Percentiles rank a stretch among this genome's conserved stretches.
These are phyloP conservation scores for Ogataea paradorogensis DNA, from an alignment of 805 yeast species.

Conservation along the genomic window DNA sequence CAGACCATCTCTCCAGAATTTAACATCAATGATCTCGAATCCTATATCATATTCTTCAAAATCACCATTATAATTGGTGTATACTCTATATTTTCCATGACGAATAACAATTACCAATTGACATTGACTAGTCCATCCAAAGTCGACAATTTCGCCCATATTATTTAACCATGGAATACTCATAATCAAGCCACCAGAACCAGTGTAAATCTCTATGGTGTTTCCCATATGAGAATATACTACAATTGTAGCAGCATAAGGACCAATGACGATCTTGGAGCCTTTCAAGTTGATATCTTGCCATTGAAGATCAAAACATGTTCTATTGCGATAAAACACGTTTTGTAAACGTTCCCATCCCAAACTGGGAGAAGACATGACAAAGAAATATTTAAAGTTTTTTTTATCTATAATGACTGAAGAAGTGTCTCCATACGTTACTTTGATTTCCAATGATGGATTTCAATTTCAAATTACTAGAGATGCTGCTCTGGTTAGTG, in stretches of 20 bases:
- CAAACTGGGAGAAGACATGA: conserved; percentile 28
- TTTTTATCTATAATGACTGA: conserved; percentile 25
- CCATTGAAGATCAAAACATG: conserved; percentile 58
- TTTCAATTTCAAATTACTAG: conserved; percentile 57
- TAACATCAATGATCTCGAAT: conserved; percentile 34
- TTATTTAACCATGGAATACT: conserved; percentile 44
- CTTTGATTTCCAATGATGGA: conserved; percentile 72
- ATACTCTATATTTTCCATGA: conserved; percentile 52
- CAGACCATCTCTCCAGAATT: conserved; percentile 43
- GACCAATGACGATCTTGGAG: conserved; percentile 47
- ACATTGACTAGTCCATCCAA: conserved; percentile 53
- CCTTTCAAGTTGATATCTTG: conserved; percentile 36
- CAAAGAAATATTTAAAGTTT: background rate
- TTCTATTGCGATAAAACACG: conserved; percentile 61
- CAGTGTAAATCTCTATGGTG: conserved; percentile 32
- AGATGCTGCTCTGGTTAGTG: conserved; percentile 75
- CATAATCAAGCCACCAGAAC: conserved; percentile 31
- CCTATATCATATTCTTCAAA: conserved; percentile 53
- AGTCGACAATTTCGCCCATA: conserved; percentile 50
- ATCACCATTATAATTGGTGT: conserved; percentile 64
- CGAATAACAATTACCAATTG: conserved; percentile 54
- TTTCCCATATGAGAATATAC: conserved; percentile 34
- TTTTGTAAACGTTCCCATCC: conserved; percentile 77
- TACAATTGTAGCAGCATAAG: conserved; percentile 56
- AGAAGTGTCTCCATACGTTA: conserved; percentile 41